These are phyloP conservation scores for Mycena vulgaris DNA, from an alignment of 768 basidiomycete genomes.

Conservation along the genomic window DNA sequence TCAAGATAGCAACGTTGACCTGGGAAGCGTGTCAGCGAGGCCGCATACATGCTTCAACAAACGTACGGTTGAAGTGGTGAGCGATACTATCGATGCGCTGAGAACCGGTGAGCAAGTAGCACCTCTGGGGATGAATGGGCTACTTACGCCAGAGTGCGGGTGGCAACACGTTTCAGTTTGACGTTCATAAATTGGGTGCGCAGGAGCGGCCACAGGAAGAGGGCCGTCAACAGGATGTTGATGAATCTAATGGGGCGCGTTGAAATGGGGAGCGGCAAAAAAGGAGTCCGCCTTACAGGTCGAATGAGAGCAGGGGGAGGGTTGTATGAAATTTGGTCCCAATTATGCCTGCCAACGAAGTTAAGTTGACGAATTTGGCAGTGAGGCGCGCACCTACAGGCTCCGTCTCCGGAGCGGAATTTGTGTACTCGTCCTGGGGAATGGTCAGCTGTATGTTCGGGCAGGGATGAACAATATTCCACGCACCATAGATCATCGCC, in stretches of 20 bases:
- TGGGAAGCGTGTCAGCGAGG: background rate
- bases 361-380: background rate
- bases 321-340: conserved; percentile 61
- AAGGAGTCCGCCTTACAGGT: conserved; percentile 53
- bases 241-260: conserved; percentile 31
- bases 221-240: conserved; percentile 55
- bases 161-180: conserved; percentile 57
- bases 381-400: conserved; percentile 44
- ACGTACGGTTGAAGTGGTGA: conserved; percentile 64
- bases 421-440: conserved; percentile 55
- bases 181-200: conserved; percentile 46
- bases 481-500: conserved; percentile 56
- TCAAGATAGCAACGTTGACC: conserved; percentile 62
- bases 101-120: background rate
- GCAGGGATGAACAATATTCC: too few species aligned
- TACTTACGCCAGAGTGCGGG: conserved; percentile 60
- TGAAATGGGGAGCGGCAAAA: background rate
- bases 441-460: background rate
- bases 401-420: conserved; percentile 48
- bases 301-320: conserved; percentile 62
- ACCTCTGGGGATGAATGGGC: background rate
- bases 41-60: background rate
- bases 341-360: conserved; percentile 48
- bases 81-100: conserved; percentile 62
- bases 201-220: conserved; percentile 65